Base-by-base conservation (phyloP, 306 rosid species). In the Abrus precatorius region DNA sequence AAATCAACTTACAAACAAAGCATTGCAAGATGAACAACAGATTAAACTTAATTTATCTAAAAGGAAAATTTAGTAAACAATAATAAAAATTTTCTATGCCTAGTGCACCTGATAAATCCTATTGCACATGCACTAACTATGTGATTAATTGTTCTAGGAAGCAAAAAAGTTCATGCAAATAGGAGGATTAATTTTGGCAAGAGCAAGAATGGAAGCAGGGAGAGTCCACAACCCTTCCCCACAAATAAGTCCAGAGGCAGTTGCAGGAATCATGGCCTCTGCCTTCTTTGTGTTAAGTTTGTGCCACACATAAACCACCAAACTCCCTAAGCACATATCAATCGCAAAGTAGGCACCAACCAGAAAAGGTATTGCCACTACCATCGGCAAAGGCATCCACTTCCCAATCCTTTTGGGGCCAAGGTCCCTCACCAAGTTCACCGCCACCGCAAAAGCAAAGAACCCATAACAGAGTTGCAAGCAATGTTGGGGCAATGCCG, bases 181-280 rank as follows among this genome's bases (percentile, higher is more conserved):
- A 1, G 97, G 97, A 60, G 95, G 90, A 6, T 87, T 83, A 55
- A 92, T 53, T 82, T 86, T 90, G 71, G 95, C 91, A 48, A 90
- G 89, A 74, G 97, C 97, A 36, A 92, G 95, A 82, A 92, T 60
- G 6, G 97, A 82, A 41, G 97, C 91, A 0, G 97, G 97, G 29
- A 92, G 91, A 43, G 90, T 88, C 92, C 97, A 92, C 6, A 92
- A 44, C 41, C 97, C 97, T 84, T 92, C 95, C 28, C 97, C 97
- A 67, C 97, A 92, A 28, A 90, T 92, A 29, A 92, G 79, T 9
- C 97, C 95, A 10, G 95, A 90, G 45, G 97, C 97, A 40, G 89
- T 89, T 0, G 90, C 93, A 0, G 97, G 93, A 77, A 90, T 69
- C 95, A 90, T 83, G 28, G 81, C 40, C 74, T 82, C 87, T 2